Evolutionary conservation across 1,284 basidiomycete genomes (phyloP).

Genomic region (Takashimella koratensis): DNA sequence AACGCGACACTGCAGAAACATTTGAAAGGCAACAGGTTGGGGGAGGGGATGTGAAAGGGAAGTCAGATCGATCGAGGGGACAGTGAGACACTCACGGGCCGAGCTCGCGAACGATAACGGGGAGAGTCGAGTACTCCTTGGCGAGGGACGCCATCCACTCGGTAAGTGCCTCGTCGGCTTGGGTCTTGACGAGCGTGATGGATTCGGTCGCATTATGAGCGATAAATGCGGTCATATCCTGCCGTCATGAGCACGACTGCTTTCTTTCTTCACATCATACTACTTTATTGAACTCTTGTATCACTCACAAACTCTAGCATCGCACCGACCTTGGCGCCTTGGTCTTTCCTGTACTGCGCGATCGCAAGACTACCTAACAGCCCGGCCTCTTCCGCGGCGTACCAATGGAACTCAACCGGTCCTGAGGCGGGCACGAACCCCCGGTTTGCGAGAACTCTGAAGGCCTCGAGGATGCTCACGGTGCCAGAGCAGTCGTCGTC

Average conservation of each 20-base stretch:
- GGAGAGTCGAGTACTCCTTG: conserved; percentile 13
- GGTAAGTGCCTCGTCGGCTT: conserved; percentile 19
- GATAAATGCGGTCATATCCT: conserved; percentile 31
- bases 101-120: neutral
- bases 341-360: conserved; percentile 20
- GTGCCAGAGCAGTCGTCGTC: conserved; percentile 50
- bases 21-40: no score
- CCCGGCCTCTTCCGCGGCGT: conserved; percentile 49
- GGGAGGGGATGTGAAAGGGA: no score
- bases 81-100: conserved; percentile 1
- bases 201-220: conserved; percentile 12
- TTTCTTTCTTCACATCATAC: neutral
- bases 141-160: conserved; percentile 23
- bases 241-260: neutral
- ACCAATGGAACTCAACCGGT: conserved; percentile 50
- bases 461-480: conserved; percentile 46
- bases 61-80: no score
- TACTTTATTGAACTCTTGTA: neutral
- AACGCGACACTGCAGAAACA: no score
- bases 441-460: conserved; percentile 37
- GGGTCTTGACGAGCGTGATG: conserved; percentile 17
- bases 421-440: conserved; percentile 26
- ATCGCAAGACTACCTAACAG: conserved; percentile 46
- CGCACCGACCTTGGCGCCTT: conserved; percentile 19
- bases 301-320: conserved; percentile 29